Evolutionary conservation across 768 basidiomycete genomes (phyloP).

Genomic region (Rhizopogon roseolus): DNA sequence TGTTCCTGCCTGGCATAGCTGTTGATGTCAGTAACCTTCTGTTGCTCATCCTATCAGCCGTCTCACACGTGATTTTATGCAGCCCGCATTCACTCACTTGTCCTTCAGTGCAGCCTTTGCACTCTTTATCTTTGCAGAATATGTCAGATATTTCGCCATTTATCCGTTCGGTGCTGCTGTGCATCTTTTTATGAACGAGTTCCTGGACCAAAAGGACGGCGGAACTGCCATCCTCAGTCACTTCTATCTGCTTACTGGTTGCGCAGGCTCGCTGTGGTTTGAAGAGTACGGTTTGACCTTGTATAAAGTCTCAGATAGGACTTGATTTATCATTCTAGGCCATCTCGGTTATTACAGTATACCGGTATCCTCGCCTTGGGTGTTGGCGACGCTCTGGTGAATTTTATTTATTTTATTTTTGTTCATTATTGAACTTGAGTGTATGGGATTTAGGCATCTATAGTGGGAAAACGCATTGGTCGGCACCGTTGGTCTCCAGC

Average conservation of each 20-base stretch:
- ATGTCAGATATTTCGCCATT: slow-evolving; percentile 96
- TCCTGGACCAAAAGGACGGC: slow-evolving; percentile 90
- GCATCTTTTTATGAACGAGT: slow-evolving; percentile 97
- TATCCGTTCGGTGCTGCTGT: slow-evolving; percentile 93
- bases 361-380: slow-evolving; percentile 89
- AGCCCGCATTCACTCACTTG: slow-evolving; percentile 96
- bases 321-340: slow-evolving; percentile 23
- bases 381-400: slow-evolving; percentile 88
- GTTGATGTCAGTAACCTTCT: slow-evolving; percentile 66
- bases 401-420: slow-evolving; percentile 19
- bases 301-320: slow-evolving; percentile 2
- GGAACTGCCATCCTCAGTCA: slow-evolving; percentile 97
- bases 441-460: slow-evolving; percentile 66
- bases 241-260: slow-evolving; percentile 94
- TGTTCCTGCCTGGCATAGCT: slow-evolving; percentile 94
- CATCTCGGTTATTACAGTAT: slow-evolving; percentile 53
- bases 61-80: slow-evolving; percentile 13
- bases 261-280: slow-evolving; percentile 91
- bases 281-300: slow-evolving; percentile 49
- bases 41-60: background rate
- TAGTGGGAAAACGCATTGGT: slow-evolving; percentile 85
- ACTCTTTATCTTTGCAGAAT: slow-evolving; percentile 93
- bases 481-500: slow-evolving; percentile 78
- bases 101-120: slow-evolving; percentile 95
- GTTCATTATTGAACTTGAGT: background rate